Evolutionary conservation across 805 yeast species (phyloP).

Genomic region (Candida odintsovae): DNA sequence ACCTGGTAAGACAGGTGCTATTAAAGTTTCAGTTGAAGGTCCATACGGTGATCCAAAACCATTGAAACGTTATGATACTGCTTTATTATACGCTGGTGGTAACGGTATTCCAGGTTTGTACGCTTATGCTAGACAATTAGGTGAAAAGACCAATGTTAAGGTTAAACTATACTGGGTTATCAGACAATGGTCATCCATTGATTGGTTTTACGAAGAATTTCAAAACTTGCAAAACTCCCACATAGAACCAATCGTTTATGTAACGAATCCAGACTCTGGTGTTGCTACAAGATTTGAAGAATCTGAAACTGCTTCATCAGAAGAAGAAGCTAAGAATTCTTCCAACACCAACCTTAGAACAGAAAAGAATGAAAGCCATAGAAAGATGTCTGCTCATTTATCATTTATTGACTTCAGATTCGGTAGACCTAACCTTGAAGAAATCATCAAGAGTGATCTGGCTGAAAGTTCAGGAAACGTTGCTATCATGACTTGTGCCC

Average conservation of each 20-base stretch:
- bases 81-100: conserved; percentile 44
- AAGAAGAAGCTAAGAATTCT: too few relatives aligned
- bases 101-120: conserved; percentile 43
- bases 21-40: conserved; percentile 48
- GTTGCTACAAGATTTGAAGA: not conserved
- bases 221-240: conserved; percentile 20
- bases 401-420: conserved; percentile 32
- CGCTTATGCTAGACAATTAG: conserved; percentile 28
- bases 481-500: conserved; percentile 53
- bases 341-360: not conserved
- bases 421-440: conserved; percentile 41
- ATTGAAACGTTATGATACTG: conserved; percentile 31
- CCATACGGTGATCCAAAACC: conserved; percentile 48
- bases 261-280: conserved; percentile 10
- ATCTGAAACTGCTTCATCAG: not conserved
- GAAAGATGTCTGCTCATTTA: conserved; percentile 8
- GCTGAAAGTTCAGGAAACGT: conserved; percentile 31
- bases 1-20: conserved; percentile 22
- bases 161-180: conserved; percentile 62
- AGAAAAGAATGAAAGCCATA: not conserved
- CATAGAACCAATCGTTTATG: conserved; percentile 14
- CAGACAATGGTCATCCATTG: conserved; percentile 44
- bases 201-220: conserved; percentile 48
- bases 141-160: conserved; percentile 20
- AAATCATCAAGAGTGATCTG: conserved; percentile 32